phyloP scores from a whole-genome alignment of 2,329 filamentous ascomycete species.

The Clarireedia sp. region DNA sequence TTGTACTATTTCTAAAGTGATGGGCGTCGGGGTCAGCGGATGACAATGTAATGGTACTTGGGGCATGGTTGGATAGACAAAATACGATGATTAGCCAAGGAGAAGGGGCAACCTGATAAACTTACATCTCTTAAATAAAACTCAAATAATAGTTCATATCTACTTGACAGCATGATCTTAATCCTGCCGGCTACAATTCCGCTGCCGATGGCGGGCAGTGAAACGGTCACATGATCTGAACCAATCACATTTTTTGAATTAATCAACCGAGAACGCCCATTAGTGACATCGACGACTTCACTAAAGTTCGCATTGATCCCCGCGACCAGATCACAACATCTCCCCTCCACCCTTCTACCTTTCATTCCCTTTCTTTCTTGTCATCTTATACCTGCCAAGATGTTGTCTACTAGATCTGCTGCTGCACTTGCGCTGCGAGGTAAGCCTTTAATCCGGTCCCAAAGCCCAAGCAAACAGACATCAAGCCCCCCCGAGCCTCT shows the following conservation, averaged over 20 bases:
- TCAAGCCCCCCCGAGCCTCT: neutral
- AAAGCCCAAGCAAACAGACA: constrained; percentile 13
- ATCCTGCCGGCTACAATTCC: neutral
- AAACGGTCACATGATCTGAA: neutral
- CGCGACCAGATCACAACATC: constrained; percentile 9
- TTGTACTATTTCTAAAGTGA: constrained; percentile 8
- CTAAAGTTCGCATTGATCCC: neutral
- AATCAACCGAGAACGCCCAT: constrained; percentile 9
- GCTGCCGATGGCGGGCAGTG: neutral
- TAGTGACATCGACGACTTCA: constrained; percentile 7
- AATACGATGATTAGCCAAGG: neutral
- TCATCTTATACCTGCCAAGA: constrained; percentile 24
- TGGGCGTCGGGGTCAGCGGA: neutral
- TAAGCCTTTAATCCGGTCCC: neutral
- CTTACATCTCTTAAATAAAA: neutral
- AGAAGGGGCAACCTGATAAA: too few relatives aligned
- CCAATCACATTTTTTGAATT: constrained; percentile 8
- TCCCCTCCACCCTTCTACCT: constrained; percentile 14
- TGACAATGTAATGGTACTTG: neutral
- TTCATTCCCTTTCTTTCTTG: constrained; percentile 20
- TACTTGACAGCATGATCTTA: neutral
- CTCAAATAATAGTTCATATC: neutral
- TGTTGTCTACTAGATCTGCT: constrained; percentile 36
- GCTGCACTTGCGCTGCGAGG: constrained; percentile 33
- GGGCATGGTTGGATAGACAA: constrained; percentile 6